These are phyloP conservation scores for Spirogloea muscicola DNA, from an alignment of 139 green algal genomes.

Conservation along the genomic window DNA sequence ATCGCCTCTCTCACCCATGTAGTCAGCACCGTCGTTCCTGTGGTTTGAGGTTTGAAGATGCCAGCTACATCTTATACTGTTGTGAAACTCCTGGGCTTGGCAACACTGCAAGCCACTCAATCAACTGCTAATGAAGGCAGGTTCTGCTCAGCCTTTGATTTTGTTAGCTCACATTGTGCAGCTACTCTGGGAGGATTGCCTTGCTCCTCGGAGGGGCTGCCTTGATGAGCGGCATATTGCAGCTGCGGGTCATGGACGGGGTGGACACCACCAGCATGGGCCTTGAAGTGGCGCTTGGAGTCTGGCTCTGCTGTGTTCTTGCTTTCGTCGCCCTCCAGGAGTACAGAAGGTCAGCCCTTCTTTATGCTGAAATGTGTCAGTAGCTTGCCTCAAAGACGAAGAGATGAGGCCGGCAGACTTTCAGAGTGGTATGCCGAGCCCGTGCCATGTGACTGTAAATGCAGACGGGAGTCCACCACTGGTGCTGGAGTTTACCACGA, in stretches of 20 bases:
- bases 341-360: no score
- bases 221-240: conserved; percentile 13
- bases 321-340: no score
- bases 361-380: no score
- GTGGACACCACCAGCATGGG: no score
- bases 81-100: neutral
- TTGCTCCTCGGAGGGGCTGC: neutral
- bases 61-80: neutral
- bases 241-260: neutral
- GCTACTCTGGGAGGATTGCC: neutral
- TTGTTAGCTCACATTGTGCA: conserved; percentile 1
- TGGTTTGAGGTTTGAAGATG: neutral
- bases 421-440: no score
- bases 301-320: no score
- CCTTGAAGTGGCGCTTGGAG: no score
- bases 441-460: no score
- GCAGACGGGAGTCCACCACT: no score
- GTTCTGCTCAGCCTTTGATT: neutral
- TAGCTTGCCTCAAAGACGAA: no score
- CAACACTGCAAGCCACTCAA: neutral
- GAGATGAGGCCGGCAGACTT: no score
- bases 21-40: neutral
- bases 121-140: neutral
- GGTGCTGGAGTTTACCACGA: no score
- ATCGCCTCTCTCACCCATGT: neutral